phyloP scores from a whole-genome alignment of 2,329 filamentous ascomycete species.

The Aureobasidium mangrovei region DNA sequence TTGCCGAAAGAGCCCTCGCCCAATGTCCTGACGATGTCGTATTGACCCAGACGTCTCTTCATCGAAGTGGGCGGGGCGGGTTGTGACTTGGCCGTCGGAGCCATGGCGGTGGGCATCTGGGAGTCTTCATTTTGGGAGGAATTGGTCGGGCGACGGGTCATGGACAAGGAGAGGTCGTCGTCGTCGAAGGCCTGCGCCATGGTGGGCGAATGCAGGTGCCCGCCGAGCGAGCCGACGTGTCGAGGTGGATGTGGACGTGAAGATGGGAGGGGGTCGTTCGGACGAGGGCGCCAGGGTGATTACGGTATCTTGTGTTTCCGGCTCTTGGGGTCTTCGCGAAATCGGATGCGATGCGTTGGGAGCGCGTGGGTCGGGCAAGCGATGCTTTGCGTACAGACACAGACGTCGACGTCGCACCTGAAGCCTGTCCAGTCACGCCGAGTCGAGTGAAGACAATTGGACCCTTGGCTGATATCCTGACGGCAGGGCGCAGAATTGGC shows the following conservation, averaged over 20 bases:
- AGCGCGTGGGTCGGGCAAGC: not conserved
- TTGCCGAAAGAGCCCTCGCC: constrained; percentile 98
- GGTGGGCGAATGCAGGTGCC: constrained; percentile 12
- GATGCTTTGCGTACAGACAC: too few species aligned
- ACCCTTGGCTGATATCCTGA: too few species aligned
- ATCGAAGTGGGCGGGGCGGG: constrained; percentile 7
- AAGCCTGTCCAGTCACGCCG: not conserved
- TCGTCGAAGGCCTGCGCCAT: constrained; percentile 34
- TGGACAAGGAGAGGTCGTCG: constrained; percentile 33
- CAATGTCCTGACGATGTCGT: constrained; percentile 80
- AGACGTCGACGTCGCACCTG: not conserved
- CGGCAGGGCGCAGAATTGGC: too few species aligned
- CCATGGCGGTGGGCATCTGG: not conserved
- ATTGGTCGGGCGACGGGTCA: constrained; percentile 20
- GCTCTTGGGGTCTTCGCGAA: too few species aligned
- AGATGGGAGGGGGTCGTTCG: not conserved
- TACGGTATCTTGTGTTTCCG: too few species aligned
- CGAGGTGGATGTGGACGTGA: not conserved
- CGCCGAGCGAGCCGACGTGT: not conserved
- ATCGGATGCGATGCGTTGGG: not conserved
- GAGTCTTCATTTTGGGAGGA: constrained; percentile 19
- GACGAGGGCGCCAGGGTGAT: too few species aligned
- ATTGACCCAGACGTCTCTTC: constrained; percentile 73
- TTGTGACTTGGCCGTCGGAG: not conserved
- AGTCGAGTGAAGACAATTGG: not conserved